Evolutionary conservation across 306 rosid genomes (phyloP), one percentile per base, ranked within the genome.

Genomic region (Styphnolobium japonicum): DNA sequence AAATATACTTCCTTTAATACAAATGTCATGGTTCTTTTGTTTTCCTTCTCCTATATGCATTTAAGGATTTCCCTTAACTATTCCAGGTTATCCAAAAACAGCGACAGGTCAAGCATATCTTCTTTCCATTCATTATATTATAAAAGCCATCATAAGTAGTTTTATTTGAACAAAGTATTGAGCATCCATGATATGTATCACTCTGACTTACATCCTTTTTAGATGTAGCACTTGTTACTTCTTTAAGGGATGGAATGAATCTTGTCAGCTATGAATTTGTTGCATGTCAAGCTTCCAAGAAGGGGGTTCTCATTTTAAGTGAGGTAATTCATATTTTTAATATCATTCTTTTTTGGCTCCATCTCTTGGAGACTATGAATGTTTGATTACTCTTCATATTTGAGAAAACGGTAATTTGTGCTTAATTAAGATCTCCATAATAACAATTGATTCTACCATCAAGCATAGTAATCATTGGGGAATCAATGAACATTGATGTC

Each of bases 221-320:
- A 95, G 98, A 95, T 87, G 97, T 95, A 53, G 98, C 98, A 7
- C 95, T 95, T 33, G 97, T 95, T 58, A 95, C 98, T 74, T 95
- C 98, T 60, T 80, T 92, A 69, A 95, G 98, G 86, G 98, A 95
- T 75, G 98, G 98, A 80, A 92, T 95, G 98, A 95, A 95, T 85
- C 98, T 95, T 72, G 98, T 92, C 77, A 95, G 98, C 85, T 95
- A 95, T 72, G 98, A 95, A 87, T 92, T 85, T 83, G 98, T 95
- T 56, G 97, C 98, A 3, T 95, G 98, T 71, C 98, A 95, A 89
- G 98, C 92, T 74, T 88, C 92, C 80, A 92, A 90, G 88, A 95
- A 92, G 73, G 98, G 98, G 34, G 98, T 92, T 85, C 98, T 95
- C 79, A 95, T 95, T 75, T 83, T 95, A 55, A 95, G 98, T 65